These are phyloP conservation scores for Saururus chinensis DNA, from an alignment of 164 flowering plant species.

Conservation along the genomic window DNA sequence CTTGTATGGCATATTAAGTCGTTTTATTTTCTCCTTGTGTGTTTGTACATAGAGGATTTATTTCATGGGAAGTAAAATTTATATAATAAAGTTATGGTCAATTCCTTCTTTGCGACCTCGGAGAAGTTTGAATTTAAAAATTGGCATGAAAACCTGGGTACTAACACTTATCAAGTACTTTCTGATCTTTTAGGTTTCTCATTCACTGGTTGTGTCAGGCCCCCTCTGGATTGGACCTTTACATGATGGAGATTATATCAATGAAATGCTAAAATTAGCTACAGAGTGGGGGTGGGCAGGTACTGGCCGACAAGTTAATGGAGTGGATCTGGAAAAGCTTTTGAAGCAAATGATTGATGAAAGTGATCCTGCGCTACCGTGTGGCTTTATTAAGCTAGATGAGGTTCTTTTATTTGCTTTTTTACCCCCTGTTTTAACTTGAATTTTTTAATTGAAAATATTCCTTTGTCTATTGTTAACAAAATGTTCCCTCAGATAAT, in stretches of 20 bases:
- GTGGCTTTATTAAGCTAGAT: slow-evolving; percentile 76
- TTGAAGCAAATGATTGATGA: slow-evolving; percentile 60
- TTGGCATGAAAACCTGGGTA: too few species aligned
- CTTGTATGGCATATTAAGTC: too few species aligned
- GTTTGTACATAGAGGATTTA: too few species aligned
- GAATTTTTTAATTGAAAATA: neutral
- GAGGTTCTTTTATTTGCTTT: slow-evolving; percentile 39
- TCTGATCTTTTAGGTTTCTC: slow-evolving; percentile 39
- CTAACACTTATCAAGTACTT: too few species aligned
- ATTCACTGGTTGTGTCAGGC: slow-evolving; percentile 65
- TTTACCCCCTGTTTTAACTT: neutral
- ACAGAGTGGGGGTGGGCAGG: slow-evolving; percentile 62
- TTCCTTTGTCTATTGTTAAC: neutral
- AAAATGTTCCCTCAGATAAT: neutral
- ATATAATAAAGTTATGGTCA: too few species aligned
- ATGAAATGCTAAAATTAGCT: slow-evolving; percentile 57
- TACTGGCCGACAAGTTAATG: slow-evolving; percentile 12
- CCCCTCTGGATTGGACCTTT: slow-evolving; percentile 99
- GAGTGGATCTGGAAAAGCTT: slow-evolving; percentile 48
- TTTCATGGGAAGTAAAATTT: too few species aligned
- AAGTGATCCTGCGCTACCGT: slow-evolving; percentile 63
- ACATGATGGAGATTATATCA: slow-evolving; percentile 38
- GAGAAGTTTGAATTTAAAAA: too few species aligned
- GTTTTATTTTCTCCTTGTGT: too few species aligned
- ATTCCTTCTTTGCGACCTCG: too few species aligned